phyloP scores from a whole-genome alignment of 2,329 filamentous ascomycete species.

The Alternaria brassicae region DNA sequence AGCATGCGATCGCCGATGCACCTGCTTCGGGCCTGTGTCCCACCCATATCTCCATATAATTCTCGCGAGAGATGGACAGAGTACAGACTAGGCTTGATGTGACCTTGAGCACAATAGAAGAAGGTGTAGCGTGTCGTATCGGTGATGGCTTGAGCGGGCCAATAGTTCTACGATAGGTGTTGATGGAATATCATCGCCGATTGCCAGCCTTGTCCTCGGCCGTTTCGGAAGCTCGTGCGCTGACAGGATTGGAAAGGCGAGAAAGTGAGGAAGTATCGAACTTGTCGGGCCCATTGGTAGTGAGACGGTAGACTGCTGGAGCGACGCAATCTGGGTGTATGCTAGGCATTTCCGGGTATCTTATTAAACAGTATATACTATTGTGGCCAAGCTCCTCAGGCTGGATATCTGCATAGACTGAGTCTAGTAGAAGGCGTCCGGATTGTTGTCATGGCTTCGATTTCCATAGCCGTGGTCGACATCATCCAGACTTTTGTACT shows the following conservation, averaged over 20 bases:
- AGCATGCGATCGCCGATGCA: constrained; percentile 19
- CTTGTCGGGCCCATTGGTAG: background rate
- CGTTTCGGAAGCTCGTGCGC: constrained; percentile 5
- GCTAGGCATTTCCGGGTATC: background rate
- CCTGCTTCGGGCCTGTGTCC: background rate
- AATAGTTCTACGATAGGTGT: background rate
- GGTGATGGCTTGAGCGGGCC: background rate
- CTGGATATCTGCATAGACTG: background rate
- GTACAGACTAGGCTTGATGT: background rate
- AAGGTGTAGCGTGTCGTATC: constrained; percentile 1
- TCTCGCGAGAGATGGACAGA: background rate
- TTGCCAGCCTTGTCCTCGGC: constrained; percentile 13
- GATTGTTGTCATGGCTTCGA: constrained; percentile 42
- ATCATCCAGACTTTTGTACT: constrained; percentile 56
- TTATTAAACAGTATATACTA: background rate
- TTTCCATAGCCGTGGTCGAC: constrained; percentile 42
- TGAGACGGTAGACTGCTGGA: background rate
- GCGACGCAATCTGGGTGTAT: background rate
- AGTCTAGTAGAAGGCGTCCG: constrained; percentile 43
- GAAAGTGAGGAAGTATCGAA: background rate
- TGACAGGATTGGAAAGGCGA: background rate
- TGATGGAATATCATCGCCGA: constrained; percentile 15
- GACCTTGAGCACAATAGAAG: background rate
- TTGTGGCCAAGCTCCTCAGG: background rate
- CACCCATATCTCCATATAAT: background rate